A percentile compares a stretch with the other conserved stretches of the same genome.
Conservation (phyloP, 2,329 filamentous ascomycete species). For the Neofusicoccum ribis region DNA sequence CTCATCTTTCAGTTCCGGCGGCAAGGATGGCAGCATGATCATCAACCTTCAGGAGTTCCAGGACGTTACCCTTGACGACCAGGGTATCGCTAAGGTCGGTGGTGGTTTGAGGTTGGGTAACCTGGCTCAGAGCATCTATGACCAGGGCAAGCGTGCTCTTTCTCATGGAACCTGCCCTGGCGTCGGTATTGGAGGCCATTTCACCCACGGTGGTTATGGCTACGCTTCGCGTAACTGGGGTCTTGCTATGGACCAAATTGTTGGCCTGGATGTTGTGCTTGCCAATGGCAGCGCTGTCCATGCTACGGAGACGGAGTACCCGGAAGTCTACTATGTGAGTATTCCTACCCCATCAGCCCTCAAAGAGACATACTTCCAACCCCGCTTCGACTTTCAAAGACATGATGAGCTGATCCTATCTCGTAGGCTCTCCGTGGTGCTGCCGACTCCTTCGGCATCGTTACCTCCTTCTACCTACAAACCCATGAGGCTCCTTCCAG, state of each 20-base stretch:
- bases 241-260: conserved; percentile 37
- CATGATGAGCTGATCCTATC: background rate
- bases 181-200: conserved; percentile 40
- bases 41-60: conserved; percentile 51
- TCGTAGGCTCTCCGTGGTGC: conserved; percentile 32
- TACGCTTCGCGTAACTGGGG: conserved; percentile 38
- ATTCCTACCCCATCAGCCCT: no score
- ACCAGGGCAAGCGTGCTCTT: conserved; percentile 42
- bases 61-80: conserved; percentile 44
- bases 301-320: conserved; percentile 33
- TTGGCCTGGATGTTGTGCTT: conserved; percentile 39
- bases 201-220: conserved; percentile 38
- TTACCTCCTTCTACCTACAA: conserved; percentile 28
- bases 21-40: conserved; percentile 51
- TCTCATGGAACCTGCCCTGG: conserved; percentile 56
- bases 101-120: conserved; percentile 52
- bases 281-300: conserved; percentile 41
- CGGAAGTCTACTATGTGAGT: conserved; percentile 39
- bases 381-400: no score
- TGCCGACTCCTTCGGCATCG: conserved; percentile 36
- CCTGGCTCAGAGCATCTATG: conserved; percentile 35
- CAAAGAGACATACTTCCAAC: no score
- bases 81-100: conserved; percentile 47
- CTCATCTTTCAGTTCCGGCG: conserved; percentile 52
- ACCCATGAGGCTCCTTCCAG: conserved; percentile 21